Percentiles rank a stretch among this genome's conserved stretches.
These are phyloP conservation scores for Mycena alexandri DNA, from an alignment of 768 basidiomycete species.

Conservation along the genomic window DNA sequence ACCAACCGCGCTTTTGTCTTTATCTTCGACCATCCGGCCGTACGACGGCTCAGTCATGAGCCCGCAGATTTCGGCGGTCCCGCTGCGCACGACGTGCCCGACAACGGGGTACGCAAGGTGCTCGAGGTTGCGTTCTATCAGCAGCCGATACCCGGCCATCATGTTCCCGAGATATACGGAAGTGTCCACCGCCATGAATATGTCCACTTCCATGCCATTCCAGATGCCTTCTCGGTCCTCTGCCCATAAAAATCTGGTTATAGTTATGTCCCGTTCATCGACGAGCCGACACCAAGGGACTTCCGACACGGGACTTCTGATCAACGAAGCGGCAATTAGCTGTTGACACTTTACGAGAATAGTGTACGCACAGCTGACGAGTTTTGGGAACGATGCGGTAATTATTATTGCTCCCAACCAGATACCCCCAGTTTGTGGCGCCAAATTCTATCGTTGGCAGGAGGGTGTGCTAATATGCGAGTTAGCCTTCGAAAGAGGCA, in stretches of 20 bases:
- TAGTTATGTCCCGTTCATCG: constrained; percentile 26
- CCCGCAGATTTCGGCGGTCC: constrained; percentile 35
- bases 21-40: constrained; percentile 33
- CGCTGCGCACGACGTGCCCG: constrained; percentile 39
- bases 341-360: not conserved
- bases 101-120: constrained; percentile 34
- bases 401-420: constrained; percentile 20
- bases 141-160: constrained; percentile 18
- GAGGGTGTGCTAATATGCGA: constrained; percentile 21
- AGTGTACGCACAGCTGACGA: constrained; percentile 7
- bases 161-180: not conserved
- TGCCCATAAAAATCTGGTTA: constrained; percentile 11
- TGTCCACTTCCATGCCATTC: constrained; percentile 38
- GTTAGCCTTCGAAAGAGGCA: not conserved
- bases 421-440: constrained; percentile 38
- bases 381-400: constrained; percentile 15
- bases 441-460: constrained; percentile 23
- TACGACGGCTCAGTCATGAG: constrained; percentile 37
- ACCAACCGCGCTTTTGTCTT: constrained; percentile 32
- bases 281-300: constrained; percentile 27
- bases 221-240: constrained; percentile 36
- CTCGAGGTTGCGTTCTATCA: constrained; percentile 21
- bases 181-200: constrained; percentile 38
- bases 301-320: constrained; percentile 14
- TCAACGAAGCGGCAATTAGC: not conserved